phyloP scores from a whole-genome alignment of 1,284 basidiomycete species.

The Puccinia polysora region DNA sequence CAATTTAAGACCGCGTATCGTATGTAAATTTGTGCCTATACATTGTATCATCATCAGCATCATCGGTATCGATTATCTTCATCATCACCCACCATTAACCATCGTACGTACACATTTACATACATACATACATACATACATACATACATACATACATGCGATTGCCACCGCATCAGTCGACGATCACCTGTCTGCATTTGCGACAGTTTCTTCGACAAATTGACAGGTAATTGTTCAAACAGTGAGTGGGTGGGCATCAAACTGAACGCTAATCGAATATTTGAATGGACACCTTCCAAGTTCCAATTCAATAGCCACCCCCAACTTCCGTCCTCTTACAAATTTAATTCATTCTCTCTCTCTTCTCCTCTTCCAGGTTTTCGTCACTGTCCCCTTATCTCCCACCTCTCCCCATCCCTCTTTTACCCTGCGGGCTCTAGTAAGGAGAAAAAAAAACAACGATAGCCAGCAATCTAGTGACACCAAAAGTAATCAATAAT shows the following conservation, averaged over 20 bases:
- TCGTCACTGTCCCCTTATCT: constrained; percentile 26
- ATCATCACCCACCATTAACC: constrained; percentile 5
- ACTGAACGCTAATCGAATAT: constrained; percentile 34
- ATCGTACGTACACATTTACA: neutral
- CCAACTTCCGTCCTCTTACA: constrained; percentile 34
- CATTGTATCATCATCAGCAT: neutral
- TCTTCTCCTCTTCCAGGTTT: constrained; percentile 34
- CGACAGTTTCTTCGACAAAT: constrained; percentile 12
- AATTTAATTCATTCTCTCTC: constrained; percentile 34
- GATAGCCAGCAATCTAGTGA: neutral
- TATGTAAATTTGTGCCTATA: neutral
- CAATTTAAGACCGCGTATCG: too few relatives aligned
- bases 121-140: neutral
- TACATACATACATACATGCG: neutral
- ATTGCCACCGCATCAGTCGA: constrained; percentile 30
- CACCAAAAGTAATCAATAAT: neutral
- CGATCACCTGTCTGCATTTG: constrained; percentile 28
- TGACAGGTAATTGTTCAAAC: neutral
- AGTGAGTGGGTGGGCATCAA: constrained; percentile 18
- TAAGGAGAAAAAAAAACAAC: neutral
- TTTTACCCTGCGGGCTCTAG: neutral
- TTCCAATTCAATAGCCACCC: constrained; percentile 30
- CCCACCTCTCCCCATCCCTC: constrained; percentile 18
- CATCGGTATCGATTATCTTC: constrained; percentile 2
- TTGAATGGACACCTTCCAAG: constrained; percentile 26